phyloP scores from a whole-genome alignment of 2,329 filamentous ascomycete genomes.

The Zasmidium citrigriseum region DNA sequence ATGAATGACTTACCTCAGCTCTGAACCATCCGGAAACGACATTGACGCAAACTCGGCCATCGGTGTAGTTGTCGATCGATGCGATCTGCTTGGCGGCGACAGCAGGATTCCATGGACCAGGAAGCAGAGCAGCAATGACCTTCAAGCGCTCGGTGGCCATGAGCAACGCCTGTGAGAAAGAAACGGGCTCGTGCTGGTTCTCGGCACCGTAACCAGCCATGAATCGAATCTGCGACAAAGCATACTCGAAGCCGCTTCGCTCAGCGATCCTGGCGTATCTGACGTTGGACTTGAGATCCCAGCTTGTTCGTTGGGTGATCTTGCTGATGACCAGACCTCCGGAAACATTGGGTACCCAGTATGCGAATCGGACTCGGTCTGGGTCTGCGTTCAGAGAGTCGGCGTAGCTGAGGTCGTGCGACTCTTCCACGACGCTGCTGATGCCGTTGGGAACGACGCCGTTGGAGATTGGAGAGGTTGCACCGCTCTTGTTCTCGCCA shows the following conservation, averaged over 20 bases:
- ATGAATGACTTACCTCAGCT: conserved; percentile 37
- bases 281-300: conserved; percentile 52
- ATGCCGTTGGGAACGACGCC: conserved; percentile 22
- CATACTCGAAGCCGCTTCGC: conserved; percentile 53
- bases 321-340: conserved; percentile 56
- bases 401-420: conserved; percentile 34
- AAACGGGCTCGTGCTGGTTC: conserved; percentile 56
- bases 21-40: conserved; percentile 59
- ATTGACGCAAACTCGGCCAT: conserved; percentile 55
- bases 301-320: conserved; percentile 52
- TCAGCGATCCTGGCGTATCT: conserved; percentile 54
- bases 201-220: conserved; percentile 48
- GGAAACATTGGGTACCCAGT: conserved; percentile 58
- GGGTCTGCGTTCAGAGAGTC: conserved; percentile 46
- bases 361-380: conserved; percentile 50
- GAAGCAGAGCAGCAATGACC: conserved; percentile 54
- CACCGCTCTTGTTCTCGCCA: conserved; percentile 22
- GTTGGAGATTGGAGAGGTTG: conserved; percentile 10
- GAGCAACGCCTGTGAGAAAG: conserved; percentile 54
- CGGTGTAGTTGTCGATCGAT: conserved; percentile 54
- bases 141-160: conserved; percentile 51
- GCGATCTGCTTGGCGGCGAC: conserved; percentile 57
- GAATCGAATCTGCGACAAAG: conserved; percentile 55
- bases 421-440: conserved; percentile 11
- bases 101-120: conserved; percentile 54